These are phyloP conservation scores for Cordyceps militaris DNA, from an alignment of 2,329 filamentous ascomycete species.

Conservation along the genomic window DNA sequence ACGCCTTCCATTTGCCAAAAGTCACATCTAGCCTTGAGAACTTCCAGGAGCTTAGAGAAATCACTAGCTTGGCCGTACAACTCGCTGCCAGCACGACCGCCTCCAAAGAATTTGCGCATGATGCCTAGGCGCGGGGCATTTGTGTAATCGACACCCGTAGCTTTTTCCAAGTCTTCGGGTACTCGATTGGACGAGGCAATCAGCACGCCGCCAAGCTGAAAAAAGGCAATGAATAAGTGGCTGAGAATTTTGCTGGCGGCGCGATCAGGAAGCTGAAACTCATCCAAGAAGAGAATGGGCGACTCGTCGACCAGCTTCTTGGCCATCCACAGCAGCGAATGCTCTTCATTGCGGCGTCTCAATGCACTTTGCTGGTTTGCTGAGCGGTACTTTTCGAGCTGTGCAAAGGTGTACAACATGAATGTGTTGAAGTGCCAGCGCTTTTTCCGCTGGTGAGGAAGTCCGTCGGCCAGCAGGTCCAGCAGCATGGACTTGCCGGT, in stretches of 20 bases:
- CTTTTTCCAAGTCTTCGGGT: slow-evolving; percentile 73
- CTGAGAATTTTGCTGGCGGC: slow-evolving; percentile 73
- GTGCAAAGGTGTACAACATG: slow-evolving; percentile 70
- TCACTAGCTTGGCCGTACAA: slow-evolving; percentile 58
- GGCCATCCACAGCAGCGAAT: slow-evolving; percentile 67
- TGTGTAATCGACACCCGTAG: slow-evolving; percentile 61
- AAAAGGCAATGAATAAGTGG: slow-evolving; percentile 71
- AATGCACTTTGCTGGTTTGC: slow-evolving; percentile 23
- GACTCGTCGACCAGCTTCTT: slow-evolving; percentile 68
- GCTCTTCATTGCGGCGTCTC: slow-evolving; percentile 33
- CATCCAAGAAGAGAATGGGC: slow-evolving; percentile 72
- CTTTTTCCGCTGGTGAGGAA: slow-evolving; percentile 66
- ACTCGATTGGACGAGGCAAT: slow-evolving; percentile 77
- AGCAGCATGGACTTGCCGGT: slow-evolving; percentile 83
- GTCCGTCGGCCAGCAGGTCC: slow-evolving; percentile 69
- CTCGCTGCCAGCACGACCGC: slow-evolving; percentile 35
- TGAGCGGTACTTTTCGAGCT: slow-evolving; percentile 57
- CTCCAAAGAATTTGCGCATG: slow-evolving; percentile 41
- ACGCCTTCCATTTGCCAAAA: slow-evolving; percentile 78
- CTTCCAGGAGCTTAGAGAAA: slow-evolving; percentile 68
- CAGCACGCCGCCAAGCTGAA: slow-evolving; percentile 73
- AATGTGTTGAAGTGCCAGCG: slow-evolving; percentile 83
- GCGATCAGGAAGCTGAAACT: slow-evolving; percentile 76
- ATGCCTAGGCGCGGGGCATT: slow-evolving; percentile 47
- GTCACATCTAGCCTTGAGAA: slow-evolving; percentile 70